Conservation (phyloP, 2,329 filamentous ascomycete genomes). For the Alternaria triticimaculans region DNA sequence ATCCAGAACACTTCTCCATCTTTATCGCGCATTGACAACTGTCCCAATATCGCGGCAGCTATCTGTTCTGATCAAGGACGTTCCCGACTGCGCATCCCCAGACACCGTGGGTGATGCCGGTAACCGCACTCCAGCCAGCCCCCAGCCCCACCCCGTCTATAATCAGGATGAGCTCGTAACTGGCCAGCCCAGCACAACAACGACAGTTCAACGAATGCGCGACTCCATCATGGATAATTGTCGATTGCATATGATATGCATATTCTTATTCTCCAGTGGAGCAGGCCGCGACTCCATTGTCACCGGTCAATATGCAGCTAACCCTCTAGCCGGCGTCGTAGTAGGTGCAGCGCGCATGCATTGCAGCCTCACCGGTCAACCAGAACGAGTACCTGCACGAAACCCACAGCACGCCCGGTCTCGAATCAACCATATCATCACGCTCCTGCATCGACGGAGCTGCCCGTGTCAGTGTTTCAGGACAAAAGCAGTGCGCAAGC, state of each 20-base stretch:
- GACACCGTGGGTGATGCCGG: constrained; percentile 3
- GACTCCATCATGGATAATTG: background rate
- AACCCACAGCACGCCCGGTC: constrained; percentile 8
- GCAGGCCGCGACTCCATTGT: constrained; percentile 31
- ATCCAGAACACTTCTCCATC: constrained; percentile 13
- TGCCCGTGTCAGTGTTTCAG: constrained; percentile 6
- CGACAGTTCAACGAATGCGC: background rate
- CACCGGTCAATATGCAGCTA: constrained; percentile 21
- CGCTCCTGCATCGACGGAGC: constrained; percentile 6
- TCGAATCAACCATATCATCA: constrained; percentile 7
- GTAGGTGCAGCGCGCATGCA: constrained; percentile 21
- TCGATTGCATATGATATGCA: constrained; percentile 8
- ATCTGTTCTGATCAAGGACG: constrained; percentile 1
- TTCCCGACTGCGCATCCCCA: background rate
- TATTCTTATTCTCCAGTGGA: constrained; percentile 16
- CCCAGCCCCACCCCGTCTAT: background rate
- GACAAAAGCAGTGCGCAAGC: constrained; percentile 10
- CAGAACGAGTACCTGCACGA: constrained; percentile 7
- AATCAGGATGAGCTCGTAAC: background rate
- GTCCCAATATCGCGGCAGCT: constrained; percentile 3
- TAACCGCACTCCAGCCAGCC: constrained; percentile 1
- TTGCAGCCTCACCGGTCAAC: constrained; percentile 38
- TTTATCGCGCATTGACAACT: constrained; percentile 10
- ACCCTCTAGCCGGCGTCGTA: constrained; percentile 14
- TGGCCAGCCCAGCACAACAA: background rate